phyloP scores from a whole-genome alignment of 2,329 filamentous ascomycete species.

The Aureobasidium sp. region DNA sequence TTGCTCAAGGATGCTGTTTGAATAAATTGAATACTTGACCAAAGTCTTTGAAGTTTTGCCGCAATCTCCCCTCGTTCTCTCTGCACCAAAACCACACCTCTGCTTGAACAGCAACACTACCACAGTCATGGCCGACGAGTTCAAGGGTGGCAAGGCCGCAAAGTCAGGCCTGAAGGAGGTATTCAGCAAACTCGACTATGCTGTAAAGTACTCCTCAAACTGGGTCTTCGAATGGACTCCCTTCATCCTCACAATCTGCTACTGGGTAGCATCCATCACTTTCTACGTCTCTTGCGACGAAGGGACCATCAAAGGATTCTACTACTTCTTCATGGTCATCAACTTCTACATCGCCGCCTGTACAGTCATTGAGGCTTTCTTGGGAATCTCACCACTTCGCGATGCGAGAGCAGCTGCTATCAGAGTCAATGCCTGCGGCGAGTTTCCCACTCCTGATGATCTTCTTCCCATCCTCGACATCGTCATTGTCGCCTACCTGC shows the following conservation, averaged over 20 bases:
- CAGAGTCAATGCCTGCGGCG: conserved; percentile 21
- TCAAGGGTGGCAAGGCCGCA: conserved; percentile 4
- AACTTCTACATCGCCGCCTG: conserved; percentile 28
- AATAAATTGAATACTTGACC: conserved; percentile 8
- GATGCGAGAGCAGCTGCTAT: conserved; percentile 25
- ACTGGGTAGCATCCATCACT: conserved; percentile 26
- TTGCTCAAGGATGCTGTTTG: not conserved
- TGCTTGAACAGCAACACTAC: not conserved
- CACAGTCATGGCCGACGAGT: conserved; percentile 6
- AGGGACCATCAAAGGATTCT: conserved; percentile 26
- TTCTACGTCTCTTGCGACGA: conserved; percentile 26
- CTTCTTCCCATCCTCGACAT: conserved; percentile 39
- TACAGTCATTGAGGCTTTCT: conserved; percentile 26
- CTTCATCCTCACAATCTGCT: conserved; percentile 24
- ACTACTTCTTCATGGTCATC: conserved; percentile 29
- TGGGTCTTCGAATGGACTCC: conserved; percentile 28
- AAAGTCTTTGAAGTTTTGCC: conserved; percentile 2
- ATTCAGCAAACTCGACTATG: not conserved
- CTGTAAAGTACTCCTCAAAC: conserved; percentile 20
- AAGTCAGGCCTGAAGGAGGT: not conserved
- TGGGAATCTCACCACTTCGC: conserved; percentile 26
- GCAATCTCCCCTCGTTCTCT: not conserved
- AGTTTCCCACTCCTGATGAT: conserved; percentile 23
- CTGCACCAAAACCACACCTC: not conserved
- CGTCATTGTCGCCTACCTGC: conserved; percentile 44